A percentile compares a stretch with the other conserved stretches of the same genome.
Evolutionary conservation across 2,329 filamentous ascomycete species (phyloP).

Genomic region (Fusarium udum): DNA sequence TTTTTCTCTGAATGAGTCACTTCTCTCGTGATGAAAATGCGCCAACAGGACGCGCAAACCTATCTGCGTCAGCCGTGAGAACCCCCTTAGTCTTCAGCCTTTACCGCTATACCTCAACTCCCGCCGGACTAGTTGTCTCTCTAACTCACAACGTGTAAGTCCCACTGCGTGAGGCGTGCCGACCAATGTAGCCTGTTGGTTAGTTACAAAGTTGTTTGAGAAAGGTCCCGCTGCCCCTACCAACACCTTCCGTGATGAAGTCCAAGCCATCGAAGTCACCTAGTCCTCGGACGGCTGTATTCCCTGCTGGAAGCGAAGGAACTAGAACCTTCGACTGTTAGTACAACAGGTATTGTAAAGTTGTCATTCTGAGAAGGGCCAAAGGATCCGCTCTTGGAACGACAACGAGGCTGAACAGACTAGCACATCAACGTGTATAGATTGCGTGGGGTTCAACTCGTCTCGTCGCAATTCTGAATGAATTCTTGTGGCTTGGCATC

Average conservation of each 20-base stretch:
- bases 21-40: neutral
- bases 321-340: neutral
- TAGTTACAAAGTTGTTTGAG: neutral
- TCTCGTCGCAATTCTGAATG: neutral
- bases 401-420: neutral
- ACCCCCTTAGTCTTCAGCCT: neutral
- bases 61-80: neutral
- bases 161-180: slow-evolving; percentile 3
- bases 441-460: neutral
- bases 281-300: neutral
- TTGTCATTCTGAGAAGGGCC: neutral
- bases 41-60: neutral
- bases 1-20: neutral
- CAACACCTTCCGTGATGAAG: neutral
- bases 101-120: neutral
- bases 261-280: neutral
- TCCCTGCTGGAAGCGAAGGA: slow-evolving; percentile 3
- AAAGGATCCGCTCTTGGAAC: neutral
- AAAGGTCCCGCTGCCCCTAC: neutral
- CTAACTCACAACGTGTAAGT: neutral
- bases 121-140: neutral
- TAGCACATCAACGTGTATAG: neutral
- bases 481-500: neutral
- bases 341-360: neutral
- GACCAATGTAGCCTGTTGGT: neutral